Percentiles rank a stretch among this genome's conserved stretches.
Conservation (phyloP, 2,329 filamentous ascomycete genomes). For the Botryotinia calthae region DNA sequence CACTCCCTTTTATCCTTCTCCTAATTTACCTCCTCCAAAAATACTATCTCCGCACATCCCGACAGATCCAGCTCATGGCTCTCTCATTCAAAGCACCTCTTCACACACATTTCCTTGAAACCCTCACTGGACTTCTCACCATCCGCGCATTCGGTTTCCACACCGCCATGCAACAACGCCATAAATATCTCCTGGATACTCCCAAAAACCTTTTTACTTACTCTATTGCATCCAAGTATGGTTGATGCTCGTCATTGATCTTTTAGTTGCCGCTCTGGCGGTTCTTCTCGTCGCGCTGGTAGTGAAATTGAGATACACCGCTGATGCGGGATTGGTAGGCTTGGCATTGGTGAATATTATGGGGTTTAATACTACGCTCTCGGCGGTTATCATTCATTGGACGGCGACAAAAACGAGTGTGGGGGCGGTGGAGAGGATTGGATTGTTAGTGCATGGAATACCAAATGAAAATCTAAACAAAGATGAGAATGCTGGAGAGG, state of each 20-base stretch:
- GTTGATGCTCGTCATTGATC: conserved; percentile 46
- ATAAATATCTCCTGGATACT: conserved; percentile 44
- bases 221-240: conserved; percentile 57
- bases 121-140: neutral
- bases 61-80: neutral
- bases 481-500: neutral
- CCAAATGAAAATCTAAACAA: conserved; percentile 23
- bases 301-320: conserved; percentile 31
- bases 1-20: neutral
- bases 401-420: conserved; percentile 32
- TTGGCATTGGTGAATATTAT: conserved; percentile 36
- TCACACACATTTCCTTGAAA: neutral
- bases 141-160: neutral
- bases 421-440: conserved; percentile 27
- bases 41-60: neutral
- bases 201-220: conserved; percentile 57
- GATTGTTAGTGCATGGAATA: conserved; percentile 24
- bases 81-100: neutral
- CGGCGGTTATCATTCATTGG: conserved; percentile 28
- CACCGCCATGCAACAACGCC: neutral
- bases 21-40: neutral
- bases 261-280: conserved; percentile 34
- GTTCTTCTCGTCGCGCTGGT: conserved; percentile 38
- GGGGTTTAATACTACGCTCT: conserved; percentile 28
- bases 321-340: conserved; percentile 32